Conservation (phyloP, 768 basidiomycete species). For the Pluteus cervinus region DNA sequence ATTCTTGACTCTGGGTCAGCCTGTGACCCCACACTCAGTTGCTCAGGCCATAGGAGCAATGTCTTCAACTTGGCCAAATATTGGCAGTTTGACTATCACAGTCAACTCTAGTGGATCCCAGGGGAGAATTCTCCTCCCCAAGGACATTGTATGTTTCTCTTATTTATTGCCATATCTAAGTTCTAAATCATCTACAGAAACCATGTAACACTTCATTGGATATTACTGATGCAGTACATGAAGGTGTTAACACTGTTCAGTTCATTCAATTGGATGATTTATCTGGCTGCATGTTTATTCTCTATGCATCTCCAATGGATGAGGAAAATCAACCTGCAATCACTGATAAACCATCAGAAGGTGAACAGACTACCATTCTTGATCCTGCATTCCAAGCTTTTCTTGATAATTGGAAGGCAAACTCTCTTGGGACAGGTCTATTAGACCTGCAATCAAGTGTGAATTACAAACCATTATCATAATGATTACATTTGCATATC, state of each 20-base stretch:
- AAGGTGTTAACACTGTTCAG: constrained; percentile 41
- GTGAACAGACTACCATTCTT: too few relatives aligned
- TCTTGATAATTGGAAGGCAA: too few relatives aligned
- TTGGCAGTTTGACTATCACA: constrained; percentile 38
- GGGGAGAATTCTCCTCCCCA: constrained; percentile 37
- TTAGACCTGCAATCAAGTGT: too few relatives aligned
- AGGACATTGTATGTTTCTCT: constrained; percentile 27
- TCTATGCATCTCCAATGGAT: too few relatives aligned
- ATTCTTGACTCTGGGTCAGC: constrained; percentile 11
- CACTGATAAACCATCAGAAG: too few relatives aligned
- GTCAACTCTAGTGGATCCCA: constrained; percentile 31
- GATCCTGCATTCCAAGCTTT: background rate
- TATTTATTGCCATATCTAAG: background rate
- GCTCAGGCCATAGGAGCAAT: constrained; percentile 17
- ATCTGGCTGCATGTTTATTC: constrained; percentile 35
- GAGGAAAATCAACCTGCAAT: too few relatives aligned
- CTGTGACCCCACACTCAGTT: constrained; percentile 16
- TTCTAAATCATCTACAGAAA: constrained; percentile 11
- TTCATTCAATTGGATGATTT: constrained; percentile 43
- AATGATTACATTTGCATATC: too few relatives aligned
- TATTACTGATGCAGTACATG: constrained; percentile 32
- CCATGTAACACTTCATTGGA: constrained; percentile 26
- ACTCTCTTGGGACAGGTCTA: too few relatives aligned
- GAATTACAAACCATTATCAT: too few relatives aligned
- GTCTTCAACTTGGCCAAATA: constrained; percentile 35